These are phyloP conservation scores for Liquidambar formosana DNA, from an alignment of 164 flowering plant species.

Conservation along the genomic window DNA sequence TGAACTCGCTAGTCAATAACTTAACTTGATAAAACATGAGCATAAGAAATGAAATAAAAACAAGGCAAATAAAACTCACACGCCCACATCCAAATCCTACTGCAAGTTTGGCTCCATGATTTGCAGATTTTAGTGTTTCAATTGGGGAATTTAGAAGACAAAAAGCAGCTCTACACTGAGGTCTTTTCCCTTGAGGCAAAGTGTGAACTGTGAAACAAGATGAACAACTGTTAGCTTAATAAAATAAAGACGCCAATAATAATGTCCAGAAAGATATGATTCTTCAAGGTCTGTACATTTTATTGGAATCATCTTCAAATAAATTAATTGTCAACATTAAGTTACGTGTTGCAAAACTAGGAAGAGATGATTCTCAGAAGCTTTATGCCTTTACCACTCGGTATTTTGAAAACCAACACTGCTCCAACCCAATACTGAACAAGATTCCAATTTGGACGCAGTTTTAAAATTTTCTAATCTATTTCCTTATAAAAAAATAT, in stretches of 20 bases:
- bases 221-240: constrained; percentile 6
- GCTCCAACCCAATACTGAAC: background rate
- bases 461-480: background rate
- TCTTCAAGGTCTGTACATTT: background rate
- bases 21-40: background rate
- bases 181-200: constrained; percentile 37
- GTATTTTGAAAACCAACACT: background rate
- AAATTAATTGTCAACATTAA: background rate
- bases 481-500: too few relatives aligned
- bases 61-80: constrained; percentile 41
- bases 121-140: constrained; percentile 38
- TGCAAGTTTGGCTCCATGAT: constrained; percentile 45
- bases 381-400: background rate
- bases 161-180: constrained; percentile 43
- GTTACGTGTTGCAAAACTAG: too few relatives aligned
- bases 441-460: background rate
- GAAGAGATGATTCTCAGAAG: background rate
- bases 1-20: background rate
- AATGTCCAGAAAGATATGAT: background rate
- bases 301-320: background rate
- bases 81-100: constrained; percentile 59
- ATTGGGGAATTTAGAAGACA: constrained; percentile 40
- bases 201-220: constrained; percentile 35
- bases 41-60: constrained; percentile 5
- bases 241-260: background rate